Percentiles rank a stretch among this genome's conserved stretches.
Conservation (phyloP, 805 yeast species). For the Ogataea dorogensis region DNA sequence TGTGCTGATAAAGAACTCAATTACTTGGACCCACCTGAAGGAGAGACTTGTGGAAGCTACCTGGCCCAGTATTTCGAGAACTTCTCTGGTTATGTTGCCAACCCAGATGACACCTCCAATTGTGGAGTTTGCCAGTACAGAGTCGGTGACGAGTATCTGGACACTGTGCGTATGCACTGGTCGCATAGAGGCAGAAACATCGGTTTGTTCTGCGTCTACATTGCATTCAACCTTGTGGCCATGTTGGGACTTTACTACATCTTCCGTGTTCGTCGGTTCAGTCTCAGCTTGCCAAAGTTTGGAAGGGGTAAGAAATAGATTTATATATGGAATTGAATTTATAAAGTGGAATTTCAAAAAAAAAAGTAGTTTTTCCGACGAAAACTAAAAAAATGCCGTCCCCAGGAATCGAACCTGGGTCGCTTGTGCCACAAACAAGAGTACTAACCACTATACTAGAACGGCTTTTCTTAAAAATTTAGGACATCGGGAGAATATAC, state of each 20-base stretch:
- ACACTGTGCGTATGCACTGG: conserved; percentile 41
- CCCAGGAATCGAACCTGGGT: conserved; percentile 31
- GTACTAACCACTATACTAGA: conserved; percentile 33
- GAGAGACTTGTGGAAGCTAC: conserved; percentile 63
- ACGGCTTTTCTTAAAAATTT: conserved; percentile 14
- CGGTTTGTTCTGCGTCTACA: conserved; percentile 59
- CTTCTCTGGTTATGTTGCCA: conserved; percentile 53
- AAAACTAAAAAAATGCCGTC: conserved; percentile 23
- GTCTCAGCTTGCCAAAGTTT: conserved; percentile 2
- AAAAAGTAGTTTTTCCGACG: no score
- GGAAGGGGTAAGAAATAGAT: neutral
- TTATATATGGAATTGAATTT: neutral
- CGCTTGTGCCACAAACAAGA: conserved; percentile 32
- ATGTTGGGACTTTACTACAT: conserved; percentile 38
- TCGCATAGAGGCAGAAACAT: conserved; percentile 62
- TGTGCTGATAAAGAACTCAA: conserved; percentile 52
- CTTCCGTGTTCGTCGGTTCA: conserved; percentile 31
- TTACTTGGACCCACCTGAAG: conserved; percentile 51
- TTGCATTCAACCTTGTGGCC: conserved; percentile 47
- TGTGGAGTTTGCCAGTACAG: conserved; percentile 51
- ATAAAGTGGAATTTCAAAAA: neutral
- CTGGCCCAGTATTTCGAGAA: conserved; percentile 37
- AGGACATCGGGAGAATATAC: neutral
- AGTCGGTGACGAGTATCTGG: conserved; percentile 48
- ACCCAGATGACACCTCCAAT: conserved; percentile 46